Conservation (phyloP, 1,284 basidiomycete genomes). For the Tilletiaria anomala region DNA sequence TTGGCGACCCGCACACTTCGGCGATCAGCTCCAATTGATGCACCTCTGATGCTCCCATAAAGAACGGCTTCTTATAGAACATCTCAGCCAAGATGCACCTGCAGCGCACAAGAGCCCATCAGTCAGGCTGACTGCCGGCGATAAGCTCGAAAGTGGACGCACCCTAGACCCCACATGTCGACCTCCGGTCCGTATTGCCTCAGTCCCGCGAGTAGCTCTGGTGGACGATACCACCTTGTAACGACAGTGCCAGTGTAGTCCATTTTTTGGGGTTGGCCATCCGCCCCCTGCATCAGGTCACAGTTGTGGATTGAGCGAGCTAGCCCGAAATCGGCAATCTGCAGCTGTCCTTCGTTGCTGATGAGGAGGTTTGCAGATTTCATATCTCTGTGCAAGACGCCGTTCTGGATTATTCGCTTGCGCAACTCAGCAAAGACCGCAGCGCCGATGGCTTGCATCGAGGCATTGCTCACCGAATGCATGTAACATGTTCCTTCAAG, state of each 20-base stretch:
- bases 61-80: constrained; percentile 73
- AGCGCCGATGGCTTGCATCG: too few species aligned
- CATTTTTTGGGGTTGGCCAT: too few species aligned
- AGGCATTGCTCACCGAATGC: constrained; percentile 55
- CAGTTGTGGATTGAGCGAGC: constrained; percentile 49
- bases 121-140: background rate
- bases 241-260: constrained; percentile 94
- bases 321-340: constrained; percentile 85
- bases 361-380: constrained; percentile 96
- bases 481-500: constrained; percentile 88
- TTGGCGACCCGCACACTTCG: constrained; percentile 71
- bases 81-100: constrained; percentile 92
- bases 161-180: constrained; percentile 98
- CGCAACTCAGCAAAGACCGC: too few species aligned
- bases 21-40: constrained; percentile 85
- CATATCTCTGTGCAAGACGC: constrained; percentile 93
- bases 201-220: constrained; percentile 80
- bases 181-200: constrained; percentile 78
- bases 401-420: constrained; percentile 59
- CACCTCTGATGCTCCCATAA: constrained; percentile 72
- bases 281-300: background rate
- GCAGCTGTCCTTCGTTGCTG: constrained; percentile 48
- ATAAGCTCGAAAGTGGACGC: constrained; percentile 39
- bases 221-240: constrained; percentile 96
- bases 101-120: too few species aligned